These are phyloP conservation scores for Huntiella omanensis DNA, from an alignment of 2,329 filamentous ascomycete genomes.

Conservation along the genomic window DNA sequence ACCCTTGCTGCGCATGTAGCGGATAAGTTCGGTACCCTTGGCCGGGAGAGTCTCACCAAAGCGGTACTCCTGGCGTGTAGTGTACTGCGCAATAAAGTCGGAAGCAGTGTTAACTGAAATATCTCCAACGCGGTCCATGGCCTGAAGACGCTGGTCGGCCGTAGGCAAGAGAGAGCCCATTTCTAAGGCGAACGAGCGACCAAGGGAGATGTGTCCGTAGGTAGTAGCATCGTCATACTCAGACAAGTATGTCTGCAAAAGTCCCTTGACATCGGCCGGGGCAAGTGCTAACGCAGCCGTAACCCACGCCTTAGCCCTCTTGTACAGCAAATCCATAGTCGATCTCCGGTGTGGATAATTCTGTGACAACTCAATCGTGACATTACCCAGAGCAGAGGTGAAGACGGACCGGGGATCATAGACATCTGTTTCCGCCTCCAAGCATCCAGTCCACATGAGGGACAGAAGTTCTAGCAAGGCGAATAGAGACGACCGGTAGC, in stretches of 20 bases:
- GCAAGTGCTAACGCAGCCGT: slow-evolving; percentile 63
- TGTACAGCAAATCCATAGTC: slow-evolving; percentile 62
- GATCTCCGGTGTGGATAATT: slow-evolving; percentile 66
- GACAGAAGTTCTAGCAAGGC: slow-evolving; percentile 80
- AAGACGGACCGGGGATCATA: slow-evolving; percentile 77
- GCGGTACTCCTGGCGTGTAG: slow-evolving; percentile 86
- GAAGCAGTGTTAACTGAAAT: slow-evolving; percentile 77
- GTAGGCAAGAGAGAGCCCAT: slow-evolving; percentile 74
- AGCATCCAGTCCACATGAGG: slow-evolving; percentile 85
- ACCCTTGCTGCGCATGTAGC: slow-evolving; percentile 29
- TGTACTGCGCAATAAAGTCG: slow-evolving; percentile 94
- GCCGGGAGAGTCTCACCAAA: slow-evolving; percentile 61
- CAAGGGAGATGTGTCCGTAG: slow-evolving; percentile 81
- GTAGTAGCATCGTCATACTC: slow-evolving; percentile 82
- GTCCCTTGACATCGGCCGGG: slow-evolving; percentile 81
- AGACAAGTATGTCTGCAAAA: slow-evolving; percentile 89
- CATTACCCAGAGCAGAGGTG: slow-evolving; percentile 54
- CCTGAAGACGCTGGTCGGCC: slow-evolving; percentile 69
- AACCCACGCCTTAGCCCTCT: slow-evolving; percentile 65
- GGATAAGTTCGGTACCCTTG: slow-evolving; percentile 46
- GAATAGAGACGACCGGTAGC: slow-evolving; percentile 78
- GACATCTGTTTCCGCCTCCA: slow-evolving; percentile 85
- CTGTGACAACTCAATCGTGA: slow-evolving; percentile 81
- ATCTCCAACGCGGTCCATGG: slow-evolving; percentile 57
- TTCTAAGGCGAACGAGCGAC: slow-evolving; percentile 83